Base-by-base conservation (phyloP, 768 basidiomycete genomes). In the Hericium coralloides region DNA sequence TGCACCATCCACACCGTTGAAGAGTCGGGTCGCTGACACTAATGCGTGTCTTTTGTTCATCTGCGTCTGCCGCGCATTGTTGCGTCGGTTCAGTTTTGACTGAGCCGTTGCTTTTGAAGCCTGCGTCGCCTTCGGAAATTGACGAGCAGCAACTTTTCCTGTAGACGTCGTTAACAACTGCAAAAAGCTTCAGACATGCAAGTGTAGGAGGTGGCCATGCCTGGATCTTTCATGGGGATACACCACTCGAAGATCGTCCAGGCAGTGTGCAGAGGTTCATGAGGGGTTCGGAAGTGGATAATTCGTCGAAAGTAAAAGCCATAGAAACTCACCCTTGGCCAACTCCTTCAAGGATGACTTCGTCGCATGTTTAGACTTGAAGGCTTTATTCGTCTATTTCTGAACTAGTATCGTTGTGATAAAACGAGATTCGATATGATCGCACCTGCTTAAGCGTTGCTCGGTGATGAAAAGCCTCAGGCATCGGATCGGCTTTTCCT, bases 291-390 rank as follows among this genome's bases (percentile, higher is more conserved):
- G 31, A 31, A 31, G 31, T 31, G 31, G 31, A 31, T 9, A 31
- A 31, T 9, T 31, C 31, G 31, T 31, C 31, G 31, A 2, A 2
- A 9, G 7, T 8, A 31, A 8, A 8, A 9, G 7, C 31, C 31
- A 31, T 26, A 26, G 31, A 15, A 25, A 49, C 67, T 38, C 47
- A 84, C 93, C 94, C 77, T 95, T 95, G 36, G 91, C 84, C 45
- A 81, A 79, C 48, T 91, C 89, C 70, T 89, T 93, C 39, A 97
- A 65, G 0, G 88, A 77, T 1, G 87, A 83, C 72, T 97, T 97
- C 12, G 89, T 82, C 2, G 92, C 81, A 75, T 94, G 90, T 68
- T 85, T 89, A 2, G 92, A 92, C 73, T 98, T 98, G 78, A 89
- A 98, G 1, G 80, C 63, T 70, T 98, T 98, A 72, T 98, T 97